Evolutionary conservation across 31 red algal species (phyloP).

Genomic region (Odonthalia washingtoniensis): DNA sequence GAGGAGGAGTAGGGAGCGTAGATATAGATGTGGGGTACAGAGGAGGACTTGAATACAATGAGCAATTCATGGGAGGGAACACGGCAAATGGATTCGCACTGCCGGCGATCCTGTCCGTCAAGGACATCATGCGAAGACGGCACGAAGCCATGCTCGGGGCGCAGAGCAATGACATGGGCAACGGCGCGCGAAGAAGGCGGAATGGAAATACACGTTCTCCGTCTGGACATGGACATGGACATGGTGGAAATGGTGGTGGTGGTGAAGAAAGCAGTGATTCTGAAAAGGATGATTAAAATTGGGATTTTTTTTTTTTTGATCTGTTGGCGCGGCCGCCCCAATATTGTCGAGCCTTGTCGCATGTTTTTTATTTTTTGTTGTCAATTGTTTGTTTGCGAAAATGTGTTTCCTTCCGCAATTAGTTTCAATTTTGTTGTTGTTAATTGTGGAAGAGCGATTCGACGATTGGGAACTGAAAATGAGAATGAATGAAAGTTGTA

Average conservation of each 20-base stretch:
- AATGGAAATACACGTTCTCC: no score
- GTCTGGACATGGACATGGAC: neutral
- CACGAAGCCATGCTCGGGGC: constrained; percentile 29
- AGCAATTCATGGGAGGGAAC: constrained; percentile 38
- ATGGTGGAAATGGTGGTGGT: neutral
- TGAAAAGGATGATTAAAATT: neutral
- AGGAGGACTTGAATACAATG: constrained; percentile 57
- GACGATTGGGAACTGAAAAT: no score
- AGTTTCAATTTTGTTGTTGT: no score
- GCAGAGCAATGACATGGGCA: neutral
- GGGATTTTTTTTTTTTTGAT: no score
- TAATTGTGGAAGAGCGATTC: no score
- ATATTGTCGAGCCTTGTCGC: no score
- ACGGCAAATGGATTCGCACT: constrained; percentile 50
- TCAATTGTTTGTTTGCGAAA: no score
- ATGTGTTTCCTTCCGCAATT: no score
- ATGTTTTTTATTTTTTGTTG: no score
- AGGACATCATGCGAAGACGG: constrained; percentile 64
- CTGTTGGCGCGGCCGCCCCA: no score
- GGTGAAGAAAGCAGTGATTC: constrained; percentile 11
- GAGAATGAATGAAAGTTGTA: no score
- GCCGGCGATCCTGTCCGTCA: constrained; percentile 69
- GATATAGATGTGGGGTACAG: constrained; percentile 1
- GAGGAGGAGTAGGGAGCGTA: neutral
- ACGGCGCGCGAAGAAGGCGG: neutral